Evolutionary conservation across 495 filamentous ascomycete genomes (phyloP).

Genomic region (Tuber microsphaerosporum): DNA sequence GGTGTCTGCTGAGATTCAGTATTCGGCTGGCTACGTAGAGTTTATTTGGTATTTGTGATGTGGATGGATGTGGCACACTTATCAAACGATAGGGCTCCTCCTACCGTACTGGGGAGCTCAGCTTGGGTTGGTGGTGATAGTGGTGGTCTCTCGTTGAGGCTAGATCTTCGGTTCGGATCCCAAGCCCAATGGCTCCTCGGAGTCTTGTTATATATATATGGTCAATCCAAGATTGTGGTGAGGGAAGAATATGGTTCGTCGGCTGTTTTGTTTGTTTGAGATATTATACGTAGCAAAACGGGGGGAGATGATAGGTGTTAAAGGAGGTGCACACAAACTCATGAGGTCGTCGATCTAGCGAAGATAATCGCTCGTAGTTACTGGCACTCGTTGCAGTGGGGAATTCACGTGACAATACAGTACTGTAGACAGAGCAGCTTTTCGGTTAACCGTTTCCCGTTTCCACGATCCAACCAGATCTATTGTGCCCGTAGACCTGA

Average conservation of each 20-base stretch:
- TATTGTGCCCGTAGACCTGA: not conserved
- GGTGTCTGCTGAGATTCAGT: not conserved
- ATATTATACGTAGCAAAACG: not conserved
- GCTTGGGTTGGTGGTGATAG: not conserved
- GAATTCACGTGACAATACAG: not conserved
- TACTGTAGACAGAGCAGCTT: not conserved
- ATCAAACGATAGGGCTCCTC: not conserved
- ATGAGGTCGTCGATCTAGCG: not conserved
- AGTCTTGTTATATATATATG: not conserved
- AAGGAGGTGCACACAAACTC: not conserved
- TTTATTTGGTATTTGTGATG: slow-evolving; percentile 5
- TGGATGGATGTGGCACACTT: slow-evolving; percentile 1
- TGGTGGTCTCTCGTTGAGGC: not conserved
- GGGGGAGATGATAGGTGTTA: not conserved
- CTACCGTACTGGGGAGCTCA: not conserved
- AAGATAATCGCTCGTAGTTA: not conserved
- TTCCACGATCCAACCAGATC: slow-evolving; percentile 1
- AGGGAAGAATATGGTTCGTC: not conserved
- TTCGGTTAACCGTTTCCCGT: not conserved
- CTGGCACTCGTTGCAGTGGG: not conserved
- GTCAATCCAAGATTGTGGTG: not conserved
- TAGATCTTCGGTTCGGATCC: not conserved
- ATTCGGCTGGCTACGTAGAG: not conserved
- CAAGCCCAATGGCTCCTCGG: not conserved
- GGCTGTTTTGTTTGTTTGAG: not conserved